Percentiles rank a stretch among this genome's conserved stretches.
phyloP scores from a whole-genome alignment of 768 basidiomycete species.

The Suillus variegatus region DNA sequence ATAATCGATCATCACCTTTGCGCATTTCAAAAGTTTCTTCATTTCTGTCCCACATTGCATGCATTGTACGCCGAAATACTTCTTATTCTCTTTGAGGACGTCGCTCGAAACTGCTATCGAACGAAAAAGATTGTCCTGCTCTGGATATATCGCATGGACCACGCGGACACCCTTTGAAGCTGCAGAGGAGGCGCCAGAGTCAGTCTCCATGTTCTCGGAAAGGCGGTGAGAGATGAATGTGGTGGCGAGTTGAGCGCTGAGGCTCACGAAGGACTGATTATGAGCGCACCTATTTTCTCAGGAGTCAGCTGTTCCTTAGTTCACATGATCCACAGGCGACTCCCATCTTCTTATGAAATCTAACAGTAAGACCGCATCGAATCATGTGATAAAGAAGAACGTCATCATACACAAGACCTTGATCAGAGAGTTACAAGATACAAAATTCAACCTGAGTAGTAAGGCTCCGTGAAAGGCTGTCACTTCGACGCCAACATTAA shows the following conservation, averaged over 20 bases:
- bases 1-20: slow-evolving; percentile 8
- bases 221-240: neutral
- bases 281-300: neutral
- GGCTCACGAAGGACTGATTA: neutral
- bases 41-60: slow-evolving; percentile 13
- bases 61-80: slow-evolving; percentile 5
- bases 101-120: neutral
- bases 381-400: neutral
- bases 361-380: neutral
- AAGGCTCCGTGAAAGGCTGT: neutral
- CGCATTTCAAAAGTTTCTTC: slow-evolving; percentile 14
- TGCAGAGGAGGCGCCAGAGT: neutral
- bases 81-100: neutral
- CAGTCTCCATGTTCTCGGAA: neutral
- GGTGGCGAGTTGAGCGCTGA: neutral
- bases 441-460: neutral
- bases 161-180: neutral
- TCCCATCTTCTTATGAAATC: neutral
- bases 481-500: too few species aligned
- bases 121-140: neutral
- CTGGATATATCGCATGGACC: neutral
- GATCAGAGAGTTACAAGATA: neutral
- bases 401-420: neutral
- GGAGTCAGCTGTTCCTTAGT: neutral
- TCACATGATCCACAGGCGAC: neutral